These are phyloP conservation scores for Ophiostoma himal-ulmi DNA, from an alignment of 2,329 filamentous ascomycete genomes.

Conservation along the genomic window DNA sequence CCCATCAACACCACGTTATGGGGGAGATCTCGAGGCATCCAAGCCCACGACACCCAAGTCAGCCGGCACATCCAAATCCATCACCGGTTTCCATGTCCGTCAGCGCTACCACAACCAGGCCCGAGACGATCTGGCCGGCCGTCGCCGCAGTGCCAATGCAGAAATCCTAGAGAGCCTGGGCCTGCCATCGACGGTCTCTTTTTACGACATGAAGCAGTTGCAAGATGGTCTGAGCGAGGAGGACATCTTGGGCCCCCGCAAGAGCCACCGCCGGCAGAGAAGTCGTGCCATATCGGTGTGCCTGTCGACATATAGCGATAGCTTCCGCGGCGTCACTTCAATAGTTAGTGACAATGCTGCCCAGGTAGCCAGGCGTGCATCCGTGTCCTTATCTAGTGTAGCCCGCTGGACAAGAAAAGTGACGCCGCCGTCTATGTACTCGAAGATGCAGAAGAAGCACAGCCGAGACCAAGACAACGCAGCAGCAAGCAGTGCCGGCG, in stretches of 20 bases:
- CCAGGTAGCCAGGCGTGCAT: conserved; percentile 10
- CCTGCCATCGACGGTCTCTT: conserved; percentile 24
- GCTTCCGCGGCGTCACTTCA: conserved; percentile 11
- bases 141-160: conserved; percentile 25
- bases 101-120: background rate
- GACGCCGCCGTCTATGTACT: background rate
- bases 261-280: background rate
- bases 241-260: conserved; percentile 16
- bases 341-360: conserved; percentile 14
- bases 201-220: conserved; percentile 25
- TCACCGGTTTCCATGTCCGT: conserved; percentile 2
- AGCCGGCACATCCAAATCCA: background rate
- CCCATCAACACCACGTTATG: background rate
- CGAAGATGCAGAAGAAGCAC: background rate
- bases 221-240: conserved; percentile 18
- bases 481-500: background rate
- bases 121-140: background rate
- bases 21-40: background rate
- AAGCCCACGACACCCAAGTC: background rate
- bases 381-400: background rate
- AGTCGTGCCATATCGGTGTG: conserved; percentile 1
- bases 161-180: conserved; percentile 26
- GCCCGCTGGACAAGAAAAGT: conserved; percentile 13
- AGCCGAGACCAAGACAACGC: background rate
- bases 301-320: conserved; percentile 11